Conservation (phyloP, 116 monocot species). For the Iris pallida region DNA sequence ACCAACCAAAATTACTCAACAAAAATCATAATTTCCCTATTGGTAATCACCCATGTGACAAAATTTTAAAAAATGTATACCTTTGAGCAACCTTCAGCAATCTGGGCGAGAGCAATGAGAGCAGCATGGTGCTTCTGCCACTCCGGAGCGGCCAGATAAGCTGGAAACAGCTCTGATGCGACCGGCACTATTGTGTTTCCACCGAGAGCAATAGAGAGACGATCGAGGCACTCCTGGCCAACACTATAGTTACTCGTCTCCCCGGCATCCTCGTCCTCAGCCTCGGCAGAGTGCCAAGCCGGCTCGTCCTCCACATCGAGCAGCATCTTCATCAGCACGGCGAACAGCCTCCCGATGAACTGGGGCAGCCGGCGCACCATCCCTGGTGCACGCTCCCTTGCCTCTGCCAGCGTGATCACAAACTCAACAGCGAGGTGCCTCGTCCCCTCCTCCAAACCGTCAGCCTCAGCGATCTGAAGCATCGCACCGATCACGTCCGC, state of each 20-base stretch:
- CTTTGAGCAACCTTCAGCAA: slow-evolving; percentile 92
- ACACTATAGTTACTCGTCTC: slow-evolving; percentile 72
- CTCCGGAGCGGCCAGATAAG: slow-evolving; percentile 54
- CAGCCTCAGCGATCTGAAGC: slow-evolving; percentile 88
- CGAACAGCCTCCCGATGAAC: slow-evolving; percentile 72
- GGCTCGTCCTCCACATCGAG: slow-evolving; percentile 72
- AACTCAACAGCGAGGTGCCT: slow-evolving; percentile 86
- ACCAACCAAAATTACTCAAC: neutral
- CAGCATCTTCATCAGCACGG: slow-evolving; percentile 84
- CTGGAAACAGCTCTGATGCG: slow-evolving; percentile 64
- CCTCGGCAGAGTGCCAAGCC: slow-evolving; percentile 64
- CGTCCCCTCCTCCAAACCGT: slow-evolving; percentile 70
- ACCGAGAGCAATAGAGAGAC: slow-evolving; percentile 73
- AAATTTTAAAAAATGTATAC: slow-evolving; percentile 19
- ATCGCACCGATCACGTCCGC: slow-evolving; percentile 65
- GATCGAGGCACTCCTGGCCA: slow-evolving; percentile 76
- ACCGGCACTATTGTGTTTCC: slow-evolving; percentile 82
- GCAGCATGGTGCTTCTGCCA: slow-evolving; percentile 96
- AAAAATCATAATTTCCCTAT: neutral
- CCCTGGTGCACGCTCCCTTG: slow-evolving; percentile 80
- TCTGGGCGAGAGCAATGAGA: slow-evolving; percentile 80
- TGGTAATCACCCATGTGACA: neutral
- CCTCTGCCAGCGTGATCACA: slow-evolving; percentile 81
- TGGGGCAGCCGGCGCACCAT: slow-evolving; percentile 79
- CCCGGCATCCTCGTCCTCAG: slow-evolving; percentile 82